These are phyloP conservation scores for Zanthoxylum bungeanum DNA, from an alignment of 345 rosid species.

Conservation along the genomic window DNA sequence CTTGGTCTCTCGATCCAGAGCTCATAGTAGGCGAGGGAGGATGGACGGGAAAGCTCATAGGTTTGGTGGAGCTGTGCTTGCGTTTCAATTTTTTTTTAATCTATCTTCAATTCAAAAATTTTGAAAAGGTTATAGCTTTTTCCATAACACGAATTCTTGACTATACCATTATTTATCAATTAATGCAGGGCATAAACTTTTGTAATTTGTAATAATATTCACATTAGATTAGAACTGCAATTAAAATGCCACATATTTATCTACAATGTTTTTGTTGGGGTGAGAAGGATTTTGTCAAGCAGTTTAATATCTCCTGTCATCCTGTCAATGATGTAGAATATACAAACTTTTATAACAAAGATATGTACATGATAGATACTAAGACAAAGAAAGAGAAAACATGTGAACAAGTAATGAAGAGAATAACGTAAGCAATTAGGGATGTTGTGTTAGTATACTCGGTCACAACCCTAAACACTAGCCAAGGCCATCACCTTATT, in stretches of 20 bases:
- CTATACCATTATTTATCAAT: neutral
- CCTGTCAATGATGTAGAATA: too few species aligned
- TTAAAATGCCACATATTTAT: neutral
- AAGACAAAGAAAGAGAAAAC: neutral
- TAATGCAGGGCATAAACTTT: too few species aligned
- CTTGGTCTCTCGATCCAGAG: neutral
- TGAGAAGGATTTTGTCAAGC: neutral
- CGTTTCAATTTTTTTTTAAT: neutral
- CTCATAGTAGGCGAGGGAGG: neutral
- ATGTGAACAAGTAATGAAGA: neutral
- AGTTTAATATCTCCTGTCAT: neutral
- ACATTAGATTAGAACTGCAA: neutral
- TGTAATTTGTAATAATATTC: neutral
- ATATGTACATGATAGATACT: neutral
- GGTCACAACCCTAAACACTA: too few species aligned
- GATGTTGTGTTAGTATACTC: too few species aligned
- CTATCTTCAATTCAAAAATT: neutral
- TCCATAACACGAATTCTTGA: neutral
- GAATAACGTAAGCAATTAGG: neutral
- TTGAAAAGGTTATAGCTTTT: neutral
- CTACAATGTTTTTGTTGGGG: neutral
- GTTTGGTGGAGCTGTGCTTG: conserved; percentile 5
- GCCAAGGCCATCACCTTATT: too few species aligned
- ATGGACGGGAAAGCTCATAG: neutral
- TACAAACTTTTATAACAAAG: neutral